phyloP scores from a whole-genome alignment of 768 basidiomycete genomes.

The Kwoniella mangroviensis region DNA sequence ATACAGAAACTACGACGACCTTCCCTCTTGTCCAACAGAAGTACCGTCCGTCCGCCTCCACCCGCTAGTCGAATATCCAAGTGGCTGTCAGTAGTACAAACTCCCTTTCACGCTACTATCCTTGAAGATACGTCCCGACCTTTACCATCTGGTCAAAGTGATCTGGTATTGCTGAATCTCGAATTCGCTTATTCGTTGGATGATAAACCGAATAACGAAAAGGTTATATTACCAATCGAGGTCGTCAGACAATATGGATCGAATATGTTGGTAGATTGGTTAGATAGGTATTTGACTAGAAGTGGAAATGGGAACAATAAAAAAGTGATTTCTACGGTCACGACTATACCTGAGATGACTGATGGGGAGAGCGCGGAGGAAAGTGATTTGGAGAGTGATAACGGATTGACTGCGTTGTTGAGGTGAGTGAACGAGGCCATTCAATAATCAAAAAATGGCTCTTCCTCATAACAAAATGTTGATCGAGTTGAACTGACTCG shows the following conservation, averaged over 20 bases:
- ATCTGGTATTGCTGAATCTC: constrained; percentile 25
- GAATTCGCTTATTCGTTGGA: constrained; percentile 43
- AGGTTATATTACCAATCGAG: constrained; percentile 23
- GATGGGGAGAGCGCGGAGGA: constrained; percentile 47
- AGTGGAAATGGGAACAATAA: background rate
- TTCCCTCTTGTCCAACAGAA: background rate
- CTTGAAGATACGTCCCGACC: constrained; percentile 1
- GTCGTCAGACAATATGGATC: background rate
- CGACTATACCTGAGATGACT: constrained; percentile 44
- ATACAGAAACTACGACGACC: background rate
- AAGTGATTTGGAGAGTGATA: constrained; percentile 38
- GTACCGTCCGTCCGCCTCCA: constrained; percentile 1
- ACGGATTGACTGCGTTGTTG: constrained; percentile 37
- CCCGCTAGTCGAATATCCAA: background rate
- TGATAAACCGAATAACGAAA: constrained; percentile 28
- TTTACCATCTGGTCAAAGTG: background rate
- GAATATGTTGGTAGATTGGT: constrained; percentile 9
- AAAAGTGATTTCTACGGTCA: constrained; percentile 16
- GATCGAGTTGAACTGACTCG: background rate
- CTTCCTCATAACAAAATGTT: background rate
- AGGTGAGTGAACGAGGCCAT: constrained; percentile 31
- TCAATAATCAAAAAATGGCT: too few species aligned
- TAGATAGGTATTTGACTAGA: constrained; percentile 6
- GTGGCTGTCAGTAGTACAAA: background rate
- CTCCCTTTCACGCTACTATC: constrained; percentile 15